phyloP scores from a whole-genome alignment of 2,329 filamentous ascomycete species.

The Paraphaeosphaeria minitans region DNA sequence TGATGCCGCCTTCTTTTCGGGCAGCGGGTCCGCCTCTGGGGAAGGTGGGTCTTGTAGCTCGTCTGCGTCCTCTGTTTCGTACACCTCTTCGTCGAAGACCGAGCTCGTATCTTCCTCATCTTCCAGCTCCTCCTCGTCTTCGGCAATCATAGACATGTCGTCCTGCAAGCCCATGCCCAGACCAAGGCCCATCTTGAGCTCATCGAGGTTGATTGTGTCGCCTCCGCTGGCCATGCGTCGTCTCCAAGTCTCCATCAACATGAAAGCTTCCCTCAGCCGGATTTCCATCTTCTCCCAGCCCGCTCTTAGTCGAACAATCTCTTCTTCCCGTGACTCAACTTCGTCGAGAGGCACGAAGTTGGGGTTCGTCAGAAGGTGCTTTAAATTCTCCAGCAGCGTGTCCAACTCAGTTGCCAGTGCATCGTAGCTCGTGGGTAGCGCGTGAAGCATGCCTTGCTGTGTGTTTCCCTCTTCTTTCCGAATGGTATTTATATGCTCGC shows the following conservation, averaged over 20 bases:
- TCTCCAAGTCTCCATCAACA: conserved; percentile 91
- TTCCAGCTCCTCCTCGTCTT: conserved; percentile 28
- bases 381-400: conserved; percentile 77
- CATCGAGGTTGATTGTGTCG: conserved; percentile 67
- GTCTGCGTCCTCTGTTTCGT: conserved; percentile 28
- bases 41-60: conserved; percentile 27
- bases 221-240: conserved; percentile 75
- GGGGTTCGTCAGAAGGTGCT: conserved; percentile 86
- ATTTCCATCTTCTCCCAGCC: conserved; percentile 94
- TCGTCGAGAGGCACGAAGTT: conserved; percentile 96
- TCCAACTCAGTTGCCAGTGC: conserved; percentile 75
- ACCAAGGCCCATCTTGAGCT: conserved; percentile 64
- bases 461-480: conserved; percentile 40
- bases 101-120: conserved; percentile 34
- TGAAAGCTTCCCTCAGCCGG: conserved; percentile 86
- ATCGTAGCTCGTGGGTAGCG: conserved; percentile 67
- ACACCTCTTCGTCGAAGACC: conserved; percentile 37
- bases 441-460: conserved; percentile 46
- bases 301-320: conserved; percentile 79
- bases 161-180: conserved; percentile 58
- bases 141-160: conserved; percentile 33
- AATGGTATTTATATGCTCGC: conserved; percentile 33
- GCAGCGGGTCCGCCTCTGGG: conserved; percentile 27
- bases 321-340: conserved; percentile 88
- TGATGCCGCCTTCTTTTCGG: conserved; percentile 27